Conservation (phyloP, 2,329 filamentous ascomycete genomes). For the Arachnopeziza araneosa region DNA sequence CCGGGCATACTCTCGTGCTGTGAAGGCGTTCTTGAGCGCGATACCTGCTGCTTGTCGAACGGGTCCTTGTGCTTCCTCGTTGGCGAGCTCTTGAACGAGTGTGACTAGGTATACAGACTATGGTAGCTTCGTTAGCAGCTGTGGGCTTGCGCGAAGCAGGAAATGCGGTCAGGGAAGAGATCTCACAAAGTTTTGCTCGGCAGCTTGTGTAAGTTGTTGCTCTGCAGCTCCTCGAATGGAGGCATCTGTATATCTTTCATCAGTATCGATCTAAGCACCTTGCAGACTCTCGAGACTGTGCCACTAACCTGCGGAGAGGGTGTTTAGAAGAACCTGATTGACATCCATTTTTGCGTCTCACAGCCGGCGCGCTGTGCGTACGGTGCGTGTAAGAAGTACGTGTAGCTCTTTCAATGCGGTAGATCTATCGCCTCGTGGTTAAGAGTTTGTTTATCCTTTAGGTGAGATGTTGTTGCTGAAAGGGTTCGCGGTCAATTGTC, state of each 20-base stretch:
- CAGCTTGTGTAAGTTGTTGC: conserved; percentile 87
- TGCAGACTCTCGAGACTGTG: neutral
- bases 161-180: conserved; percentile 27
- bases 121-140: conserved; percentile 16
- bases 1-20: conserved; percentile 80
- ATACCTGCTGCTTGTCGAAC: conserved; percentile 94
- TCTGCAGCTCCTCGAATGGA: conserved; percentile 85
- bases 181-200: conserved; percentile 91
- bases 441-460: conserved; percentile 6
- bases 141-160: conserved; percentile 14
- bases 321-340: conserved; percentile 95
- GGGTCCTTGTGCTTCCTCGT: conserved; percentile 74
- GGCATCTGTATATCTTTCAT: conserved; percentile 60
- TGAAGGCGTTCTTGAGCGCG: conserved; percentile 97
- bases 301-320: conserved; percentile 81
- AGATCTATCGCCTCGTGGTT: conserved; percentile 2
- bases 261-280: conserved; percentile 22
- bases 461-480: conserved; percentile 13
- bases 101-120: conserved; percentile 90
- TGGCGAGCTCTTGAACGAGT: conserved; percentile 89
- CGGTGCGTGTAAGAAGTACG: conserved; percentile 6
- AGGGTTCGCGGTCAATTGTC: conserved; percentile 8
- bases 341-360: conserved; percentile 72
- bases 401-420: neutral
- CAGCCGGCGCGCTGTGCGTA: conserved; percentile 21